phyloP scores from a whole-genome alignment of 1,284 basidiomycete genomes.

The Caloboletus inedulis region DNA sequence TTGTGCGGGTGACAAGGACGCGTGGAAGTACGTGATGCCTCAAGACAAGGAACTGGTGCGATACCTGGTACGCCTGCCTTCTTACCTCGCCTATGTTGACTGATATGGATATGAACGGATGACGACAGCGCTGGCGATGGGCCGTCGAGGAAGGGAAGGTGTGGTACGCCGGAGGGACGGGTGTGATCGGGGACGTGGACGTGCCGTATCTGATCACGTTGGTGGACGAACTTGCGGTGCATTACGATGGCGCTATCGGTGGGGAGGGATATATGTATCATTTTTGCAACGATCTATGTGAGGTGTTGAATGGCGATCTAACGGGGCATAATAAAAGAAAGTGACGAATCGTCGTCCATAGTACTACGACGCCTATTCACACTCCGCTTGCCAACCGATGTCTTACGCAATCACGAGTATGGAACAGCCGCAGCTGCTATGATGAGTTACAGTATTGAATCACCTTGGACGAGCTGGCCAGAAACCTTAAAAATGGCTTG shows the following conservation, averaged over 20 bases:
- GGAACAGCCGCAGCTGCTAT: too few relatives aligned
- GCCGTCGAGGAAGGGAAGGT: slow-evolving; percentile 45
- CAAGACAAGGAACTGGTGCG: slow-evolving; percentile 59
- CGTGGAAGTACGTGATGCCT: slow-evolving; percentile 58
- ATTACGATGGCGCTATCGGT: slow-evolving; percentile 25
- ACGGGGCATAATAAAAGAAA: too few relatives aligned
- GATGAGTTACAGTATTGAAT: too few relatives aligned
- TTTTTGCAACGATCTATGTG: slow-evolving; percentile 22
- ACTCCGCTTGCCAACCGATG: too few relatives aligned
- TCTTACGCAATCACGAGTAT: too few relatives aligned
- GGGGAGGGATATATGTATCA: slow-evolving; percentile 40
- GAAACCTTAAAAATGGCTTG: neutral
- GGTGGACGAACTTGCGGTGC: slow-evolving; percentile 36
- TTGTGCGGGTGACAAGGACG: slow-evolving; percentile 38
- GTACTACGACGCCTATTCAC: too few relatives aligned
- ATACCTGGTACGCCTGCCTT: slow-evolving; percentile 46
- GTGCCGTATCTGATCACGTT: slow-evolving; percentile 37
- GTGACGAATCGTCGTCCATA: too few relatives aligned
- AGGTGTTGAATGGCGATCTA: neutral
- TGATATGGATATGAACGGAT: neutral
- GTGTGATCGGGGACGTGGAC: slow-evolving; percentile 37
- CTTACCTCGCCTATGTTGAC: neutral
- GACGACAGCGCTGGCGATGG: slow-evolving; percentile 59
- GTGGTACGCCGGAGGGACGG: slow-evolving; percentile 45
- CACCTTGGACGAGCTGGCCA: neutral